Conservation (phyloP, 495 filamentous ascomycete genomes). For the Aspergillus sclerotiicarbonarius region DNA sequence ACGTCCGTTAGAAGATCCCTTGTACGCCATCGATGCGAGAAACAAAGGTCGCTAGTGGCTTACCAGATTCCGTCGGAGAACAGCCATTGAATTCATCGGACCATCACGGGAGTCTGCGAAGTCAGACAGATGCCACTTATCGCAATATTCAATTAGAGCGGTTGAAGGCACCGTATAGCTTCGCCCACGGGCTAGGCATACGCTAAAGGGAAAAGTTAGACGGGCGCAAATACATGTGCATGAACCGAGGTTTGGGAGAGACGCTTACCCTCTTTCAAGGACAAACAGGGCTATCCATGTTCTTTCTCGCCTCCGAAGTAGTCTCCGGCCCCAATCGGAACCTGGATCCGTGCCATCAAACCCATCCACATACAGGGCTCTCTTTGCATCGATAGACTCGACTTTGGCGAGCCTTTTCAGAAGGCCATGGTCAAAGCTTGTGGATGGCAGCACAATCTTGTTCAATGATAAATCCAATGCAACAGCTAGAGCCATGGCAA, state of each 20-base stretch:
- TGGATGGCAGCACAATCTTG: slow-evolving; percentile 61
- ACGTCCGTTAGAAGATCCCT: background rate
- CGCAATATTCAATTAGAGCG: slow-evolving; percentile 61
- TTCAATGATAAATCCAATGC: slow-evolving; percentile 67
- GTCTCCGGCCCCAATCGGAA: slow-evolving; percentile 55
- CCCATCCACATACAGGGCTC: slow-evolving; percentile 64
- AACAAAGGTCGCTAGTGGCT: slow-evolving; percentile 10
- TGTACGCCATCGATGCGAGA: background rate
- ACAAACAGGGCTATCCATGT: slow-evolving; percentile 71
- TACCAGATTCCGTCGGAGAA: slow-evolving; percentile 65
- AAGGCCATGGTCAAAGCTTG: slow-evolving; percentile 48
- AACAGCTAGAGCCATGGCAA: slow-evolving; percentile 65
- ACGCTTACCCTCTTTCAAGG: slow-evolving; percentile 62
- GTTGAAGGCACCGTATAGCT: slow-evolving; percentile 65
- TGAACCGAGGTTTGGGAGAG: background rate
- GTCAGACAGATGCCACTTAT: slow-evolving; percentile 62
- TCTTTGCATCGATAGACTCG: slow-evolving; percentile 64
- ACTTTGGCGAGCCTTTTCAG: slow-evolving; percentile 52
- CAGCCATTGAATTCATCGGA: slow-evolving; percentile 65
- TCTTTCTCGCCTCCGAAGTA: slow-evolving; percentile 64
- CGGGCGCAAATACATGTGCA: slow-evolving; percentile 8
- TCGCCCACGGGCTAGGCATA: slow-evolving; percentile 66
- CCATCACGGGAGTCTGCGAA: slow-evolving; percentile 67
- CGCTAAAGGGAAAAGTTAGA: slow-evolving; percentile 32
- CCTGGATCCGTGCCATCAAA: slow-evolving; percentile 61